Evolutionary conservation across 1,139 yeast genomes (phyloP), one percentile per base, ranked within the genome.

Genomic region (Pneumocystis oryctolagi): DNA sequence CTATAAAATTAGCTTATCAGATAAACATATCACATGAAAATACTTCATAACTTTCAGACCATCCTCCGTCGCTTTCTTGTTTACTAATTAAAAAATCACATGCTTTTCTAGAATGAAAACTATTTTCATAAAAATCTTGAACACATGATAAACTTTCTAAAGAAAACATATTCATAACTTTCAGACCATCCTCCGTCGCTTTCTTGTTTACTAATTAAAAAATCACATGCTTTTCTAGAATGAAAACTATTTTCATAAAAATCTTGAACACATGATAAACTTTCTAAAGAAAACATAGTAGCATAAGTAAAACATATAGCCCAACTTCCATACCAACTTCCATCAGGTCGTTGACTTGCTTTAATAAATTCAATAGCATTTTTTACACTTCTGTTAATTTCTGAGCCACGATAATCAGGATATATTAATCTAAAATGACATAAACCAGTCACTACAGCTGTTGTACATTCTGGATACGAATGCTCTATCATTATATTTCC

Each of bases 311-410:
- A 89, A 71, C 99, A 94, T 12, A 94, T 85, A 58, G 98, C 99
- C 99, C 99, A 94, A 58, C 90, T 84, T 1, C 99, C 99, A 72
- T 90, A 94, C 97, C 98, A 94, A 9, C 96, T 84, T 0, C 99
- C 99, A 72, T 92, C 96, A 0, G 72, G 71, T 59, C 79, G 77
- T 73, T 94, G 98, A 1, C 81, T 80, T 3, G 77, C 73, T 62
- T 81, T 80, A 60, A 94, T 88, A 70, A 85, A 94, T 2, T 80
- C 75, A 18, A 88, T 79, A 0, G 97, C 97, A 64, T 83, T 79
- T 3, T 81, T 78, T 60, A 94, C 86, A 0, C 96, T 84, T 42
- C 76, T 70, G 61, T 80, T 76, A 58, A 94, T 84, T 61, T 87
- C 89, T 8, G 78, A 79, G 2, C 80, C 74, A 66, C 87, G 82